Evolutionary conservation across 768 basidiomycete genomes (phyloP).

Genomic region (Tubosaeta brunneosetosa): DNA sequence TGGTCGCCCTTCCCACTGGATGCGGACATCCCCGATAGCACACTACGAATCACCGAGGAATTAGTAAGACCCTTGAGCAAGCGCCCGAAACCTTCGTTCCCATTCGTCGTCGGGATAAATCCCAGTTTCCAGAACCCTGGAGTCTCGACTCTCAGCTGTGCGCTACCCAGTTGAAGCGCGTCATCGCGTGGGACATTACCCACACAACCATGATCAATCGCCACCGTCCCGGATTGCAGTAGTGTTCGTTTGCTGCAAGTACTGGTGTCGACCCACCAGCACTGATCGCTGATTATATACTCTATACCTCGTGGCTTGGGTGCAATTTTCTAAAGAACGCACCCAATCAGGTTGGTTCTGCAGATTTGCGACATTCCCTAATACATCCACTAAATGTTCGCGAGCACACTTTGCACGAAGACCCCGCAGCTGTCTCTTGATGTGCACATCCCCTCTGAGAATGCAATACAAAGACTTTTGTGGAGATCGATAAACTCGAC

Average conservation of each 20-base stretch:
- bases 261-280: slow-evolving; percentile 71
- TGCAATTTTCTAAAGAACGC: slow-evolving; percentile 49
- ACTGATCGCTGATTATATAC: slow-evolving; percentile 71
- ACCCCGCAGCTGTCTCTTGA: too few relatives aligned
- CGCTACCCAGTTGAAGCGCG: slow-evolving; percentile 22
- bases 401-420: too few relatives aligned
- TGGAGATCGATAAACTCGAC: slow-evolving; percentile 1
- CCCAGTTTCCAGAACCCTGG: slow-evolving; percentile 69
- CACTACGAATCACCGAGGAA: background rate
- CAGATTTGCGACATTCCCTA: too few relatives aligned
- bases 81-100: slow-evolving; percentile 16
- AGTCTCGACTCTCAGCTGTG: slow-evolving; percentile 50
- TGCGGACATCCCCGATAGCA: background rate
- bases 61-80: background rate
- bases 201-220: background rate
- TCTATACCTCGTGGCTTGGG: slow-evolving; percentile 69
- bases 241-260: slow-evolving; percentile 68
- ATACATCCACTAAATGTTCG: too few relatives aligned
- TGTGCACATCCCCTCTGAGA: too few relatives aligned
- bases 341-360: slow-evolving; percentile 52
- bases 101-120: slow-evolving; percentile 72
- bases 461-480: background rate
- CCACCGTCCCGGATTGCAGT: slow-evolving; percentile 24
- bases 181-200: slow-evolving; percentile 1
- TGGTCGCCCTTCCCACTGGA: slow-evolving; percentile 38